A percentile compares a stretch with the other conserved stretches of the same genome.
Evolutionary conservation across 495 filamentous ascomycete genomes (phyloP).

Genomic region (Hyaloscypha finlandica): DNA sequence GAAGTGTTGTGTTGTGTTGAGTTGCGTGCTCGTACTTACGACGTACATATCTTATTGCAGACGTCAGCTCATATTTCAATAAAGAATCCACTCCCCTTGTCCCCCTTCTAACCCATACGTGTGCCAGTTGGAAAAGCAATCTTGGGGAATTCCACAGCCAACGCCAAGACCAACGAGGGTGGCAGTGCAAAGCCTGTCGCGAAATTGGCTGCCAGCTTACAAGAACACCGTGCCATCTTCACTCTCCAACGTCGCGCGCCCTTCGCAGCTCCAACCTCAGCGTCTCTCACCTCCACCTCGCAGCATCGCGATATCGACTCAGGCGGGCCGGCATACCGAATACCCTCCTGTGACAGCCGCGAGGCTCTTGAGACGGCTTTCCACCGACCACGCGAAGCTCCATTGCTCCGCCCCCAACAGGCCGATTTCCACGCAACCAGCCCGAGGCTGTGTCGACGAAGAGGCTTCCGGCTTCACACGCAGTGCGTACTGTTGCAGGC

Average conservation of each 20-base stretch:
- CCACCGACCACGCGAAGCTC: neutral
- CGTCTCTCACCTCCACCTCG: neutral
- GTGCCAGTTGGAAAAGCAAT: neutral
- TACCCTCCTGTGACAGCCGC: neutral
- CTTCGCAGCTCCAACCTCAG: neutral
- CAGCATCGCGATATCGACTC: neutral
- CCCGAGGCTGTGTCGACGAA: neutral
- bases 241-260: neutral
- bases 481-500: neutral
- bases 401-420: neutral
- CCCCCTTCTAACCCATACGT: neutral
- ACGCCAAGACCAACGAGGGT: neutral
- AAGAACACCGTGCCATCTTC: constrained; percentile 4
- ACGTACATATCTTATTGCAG: neutral
- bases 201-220: neutral
- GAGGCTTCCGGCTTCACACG: neutral
- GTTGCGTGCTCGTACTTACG: neutral
- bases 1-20: neutral
- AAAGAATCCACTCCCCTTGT: neutral
- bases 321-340: neutral
- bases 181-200: constrained; percentile 3
- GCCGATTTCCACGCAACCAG: neutral
- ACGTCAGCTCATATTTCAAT: neutral
- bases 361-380: neutral
- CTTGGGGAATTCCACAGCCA: neutral